Base-by-base conservation (phyloP, 1,284 basidiomycete species). In the Trametes pubescens region DNA sequence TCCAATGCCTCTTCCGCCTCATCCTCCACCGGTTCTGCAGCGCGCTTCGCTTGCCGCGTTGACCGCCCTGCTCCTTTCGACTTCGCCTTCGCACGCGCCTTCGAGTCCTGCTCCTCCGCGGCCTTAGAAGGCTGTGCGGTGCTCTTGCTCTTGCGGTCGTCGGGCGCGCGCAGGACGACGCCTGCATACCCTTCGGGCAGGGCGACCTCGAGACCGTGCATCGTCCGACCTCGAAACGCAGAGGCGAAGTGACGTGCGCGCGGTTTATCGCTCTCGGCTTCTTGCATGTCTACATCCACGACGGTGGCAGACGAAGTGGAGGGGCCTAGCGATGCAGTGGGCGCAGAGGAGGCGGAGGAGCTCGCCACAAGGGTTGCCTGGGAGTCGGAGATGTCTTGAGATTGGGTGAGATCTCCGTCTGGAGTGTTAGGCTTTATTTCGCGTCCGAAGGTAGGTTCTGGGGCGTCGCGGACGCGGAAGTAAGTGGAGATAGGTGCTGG, bases 401-500 rank as follows among this genome's bases (percentile, higher is more conserved):
- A 51, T 37, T 52, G 14, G 7, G 16, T 18, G 8, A 6, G 35
- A n/a, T 13, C 16, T 2, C 11, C 4, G 7, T 26, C 51, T 6
- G 57, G 46, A 2, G 60, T 22, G 6, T 54, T n/a, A 0, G 48
- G 26, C 13, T 52, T 57, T 46, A 67, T 46, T 21, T 80, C 74
- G 11, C 75, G 75, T 21, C 74, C 77, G 38, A 78, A 59, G 5
- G 65, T 74, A 14, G 75, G 74, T 26, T 78, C 73, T 6, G 78
- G 74, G 0, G 79, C 80, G 10, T 84, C 78, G 68, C 81, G 81
- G 53, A 86, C 79, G 49, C 81, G 82, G 74, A 94, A 88, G 75
- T 89, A 94, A 6, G 89, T 89, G 6, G 87, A 87, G 21, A 94
- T 79, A 2, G 87, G 86, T 0, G 92, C 91, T 18, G 83, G 83